Percentiles rank a stretch among this genome's conserved stretches.
Evolutionary conservation across 805 yeast genomes (phyloP).

Genomic region (Pichia kluyveri): DNA sequence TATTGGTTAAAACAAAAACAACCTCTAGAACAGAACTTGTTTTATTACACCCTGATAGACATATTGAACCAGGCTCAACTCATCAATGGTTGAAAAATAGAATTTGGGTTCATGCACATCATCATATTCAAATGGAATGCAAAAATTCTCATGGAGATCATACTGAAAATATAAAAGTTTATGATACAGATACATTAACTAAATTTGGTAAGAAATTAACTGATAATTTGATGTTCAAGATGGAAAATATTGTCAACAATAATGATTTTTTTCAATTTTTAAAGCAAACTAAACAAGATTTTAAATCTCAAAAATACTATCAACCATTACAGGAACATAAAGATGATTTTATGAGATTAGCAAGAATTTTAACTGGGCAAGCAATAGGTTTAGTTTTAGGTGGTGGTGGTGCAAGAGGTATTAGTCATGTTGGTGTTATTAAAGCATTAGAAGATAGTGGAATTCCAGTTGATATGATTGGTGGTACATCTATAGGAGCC

Average conservation of each 20-base stretch:
- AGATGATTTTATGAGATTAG: constrained; percentile 82
- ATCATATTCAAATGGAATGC: constrained; percentile 68
- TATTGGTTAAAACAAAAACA: constrained; percentile 65
- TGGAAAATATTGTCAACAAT: constrained; percentile 20
- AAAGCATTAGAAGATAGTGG: constrained; percentile 86
- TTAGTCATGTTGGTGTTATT: constrained; percentile 87
- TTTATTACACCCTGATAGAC: constrained; percentile 72
- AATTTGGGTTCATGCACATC: constrained; percentile 88
- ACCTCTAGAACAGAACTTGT: constrained; percentile 85
- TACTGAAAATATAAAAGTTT: not conserved
- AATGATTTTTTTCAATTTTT: constrained; percentile 22
- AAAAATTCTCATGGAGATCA: constrained; percentile 3
- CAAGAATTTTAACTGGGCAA: constrained; percentile 83
- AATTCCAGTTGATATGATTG: constrained; percentile 86
- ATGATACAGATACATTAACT: constrained; percentile 9
- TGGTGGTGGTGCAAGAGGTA: constrained; percentile 97
- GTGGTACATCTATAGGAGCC: constrained; percentile 95
- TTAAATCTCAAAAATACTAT: constrained; percentile 19
- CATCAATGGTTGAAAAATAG: constrained; percentile 77
- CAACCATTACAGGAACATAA: constrained; percentile 49
- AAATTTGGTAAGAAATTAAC: constrained; percentile 19
- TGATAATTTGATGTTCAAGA: constrained; percentile 19
- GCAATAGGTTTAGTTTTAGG: constrained; percentile 93
- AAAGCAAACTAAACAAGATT: constrained; percentile 20
- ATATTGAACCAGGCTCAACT: constrained; percentile 79